phyloP scores from a whole-genome alignment of 495 filamentous ascomycete genomes.

The Cenococcum geophilum region DNA sequence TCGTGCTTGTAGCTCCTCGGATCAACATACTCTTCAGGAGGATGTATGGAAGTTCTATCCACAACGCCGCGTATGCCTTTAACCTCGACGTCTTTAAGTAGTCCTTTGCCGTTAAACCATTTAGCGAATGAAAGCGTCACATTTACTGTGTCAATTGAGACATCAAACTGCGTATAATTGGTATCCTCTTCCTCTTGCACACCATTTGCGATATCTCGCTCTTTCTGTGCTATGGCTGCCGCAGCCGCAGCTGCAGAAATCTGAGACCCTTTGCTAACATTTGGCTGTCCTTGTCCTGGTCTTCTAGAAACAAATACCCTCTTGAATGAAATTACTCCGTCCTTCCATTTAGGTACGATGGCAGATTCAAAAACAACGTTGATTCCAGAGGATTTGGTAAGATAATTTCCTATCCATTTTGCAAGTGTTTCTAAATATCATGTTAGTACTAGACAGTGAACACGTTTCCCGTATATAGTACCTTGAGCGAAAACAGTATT shows the following conservation, averaged over 20 bases:
- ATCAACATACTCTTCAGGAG: constrained; percentile 64
- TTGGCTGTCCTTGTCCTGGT: constrained; percentile 64
- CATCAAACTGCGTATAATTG: constrained; percentile 95
- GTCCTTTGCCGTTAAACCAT: constrained; percentile 95
- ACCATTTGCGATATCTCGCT: constrained; percentile 41
- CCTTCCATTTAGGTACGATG: constrained; percentile 90
- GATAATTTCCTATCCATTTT: constrained; percentile 87
- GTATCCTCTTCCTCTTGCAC: constrained; percentile 71
- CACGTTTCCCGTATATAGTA: constrained; percentile 33
- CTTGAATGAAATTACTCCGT: constrained; percentile 90
- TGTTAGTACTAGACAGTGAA: background rate
- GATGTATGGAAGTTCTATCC: constrained; percentile 75
- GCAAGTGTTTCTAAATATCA: constrained; percentile 71
- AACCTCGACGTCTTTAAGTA: constrained; percentile 85
- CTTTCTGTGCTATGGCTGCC: constrained; percentile 59
- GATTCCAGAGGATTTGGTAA: constrained; percentile 90
- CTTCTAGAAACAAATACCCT: constrained; percentile 93
- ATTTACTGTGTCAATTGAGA: constrained; percentile 91
- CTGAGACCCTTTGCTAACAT: constrained; percentile 90
- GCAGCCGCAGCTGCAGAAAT: constrained; percentile 65
- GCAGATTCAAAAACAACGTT: constrained; percentile 97
- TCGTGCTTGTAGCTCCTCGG: constrained; percentile 82
- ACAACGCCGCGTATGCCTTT: constrained; percentile 95
- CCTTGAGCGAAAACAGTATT: constrained; percentile 96
- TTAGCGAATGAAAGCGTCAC: constrained; percentile 96